These are phyloP conservation scores for Ilyonectria mors-panacis DNA, from an alignment of 2,329 filamentous ascomycete genomes.

Conservation along the genomic window DNA sequence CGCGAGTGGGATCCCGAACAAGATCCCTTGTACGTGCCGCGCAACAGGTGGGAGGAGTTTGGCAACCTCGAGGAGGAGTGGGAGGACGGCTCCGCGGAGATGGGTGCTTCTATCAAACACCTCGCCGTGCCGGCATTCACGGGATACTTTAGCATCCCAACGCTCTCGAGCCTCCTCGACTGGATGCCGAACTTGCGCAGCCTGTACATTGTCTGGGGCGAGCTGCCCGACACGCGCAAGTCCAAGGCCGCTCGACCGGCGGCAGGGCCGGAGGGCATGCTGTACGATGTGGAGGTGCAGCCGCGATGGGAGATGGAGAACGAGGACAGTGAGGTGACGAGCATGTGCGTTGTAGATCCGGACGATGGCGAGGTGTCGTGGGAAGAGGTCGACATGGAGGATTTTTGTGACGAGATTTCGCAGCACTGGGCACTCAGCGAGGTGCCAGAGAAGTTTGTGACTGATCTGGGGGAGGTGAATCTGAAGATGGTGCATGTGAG, in stretches of 20 bases:
- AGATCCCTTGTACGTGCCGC: constrained; percentile 41
- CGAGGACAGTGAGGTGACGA: constrained; percentile 12
- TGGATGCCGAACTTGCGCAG: constrained; percentile 35
- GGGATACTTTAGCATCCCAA: constrained; percentile 43
- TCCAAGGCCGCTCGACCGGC: not conserved
- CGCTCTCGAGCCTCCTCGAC: constrained; percentile 31
- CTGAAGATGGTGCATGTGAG: constrained; percentile 20
- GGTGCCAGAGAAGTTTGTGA: constrained; percentile 25
- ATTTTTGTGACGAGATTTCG: constrained; percentile 35
- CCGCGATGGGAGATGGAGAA: constrained; percentile 26
- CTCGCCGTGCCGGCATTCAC: constrained; percentile 48
- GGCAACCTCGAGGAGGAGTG: constrained; percentile 1
- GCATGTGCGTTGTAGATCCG: constrained; percentile 22
- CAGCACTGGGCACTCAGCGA: constrained; percentile 24
- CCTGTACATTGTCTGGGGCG: constrained; percentile 45
- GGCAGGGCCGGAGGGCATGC: not conserved
- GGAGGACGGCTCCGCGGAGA: constrained; percentile 4
- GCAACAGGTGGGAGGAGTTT: constrained; percentile 39
- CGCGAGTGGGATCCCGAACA: constrained; percentile 33
- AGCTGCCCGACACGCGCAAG: constrained; percentile 28
- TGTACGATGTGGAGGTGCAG: constrained; percentile 20
- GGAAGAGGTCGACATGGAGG: constrained; percentile 26
- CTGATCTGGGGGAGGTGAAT: constrained; percentile 20
- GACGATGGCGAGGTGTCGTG: constrained; percentile 3
- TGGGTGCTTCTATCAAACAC: constrained; percentile 32